Conservation (phyloP, 441 rosid genomes). For the Eutrema salsugineum region DNA sequence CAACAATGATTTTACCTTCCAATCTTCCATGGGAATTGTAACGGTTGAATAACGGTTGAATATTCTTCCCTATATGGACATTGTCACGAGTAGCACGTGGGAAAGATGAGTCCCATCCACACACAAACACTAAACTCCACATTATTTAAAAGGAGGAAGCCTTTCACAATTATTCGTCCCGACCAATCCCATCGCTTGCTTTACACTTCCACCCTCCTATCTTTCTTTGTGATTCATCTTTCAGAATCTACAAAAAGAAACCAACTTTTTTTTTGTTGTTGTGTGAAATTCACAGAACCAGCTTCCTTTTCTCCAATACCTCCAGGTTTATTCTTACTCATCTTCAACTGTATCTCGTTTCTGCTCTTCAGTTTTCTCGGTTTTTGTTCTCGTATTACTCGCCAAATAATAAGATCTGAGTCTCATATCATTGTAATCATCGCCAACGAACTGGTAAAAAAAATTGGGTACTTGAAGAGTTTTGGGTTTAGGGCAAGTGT, state of each 20-base stretch:
- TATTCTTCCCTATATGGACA: background rate
- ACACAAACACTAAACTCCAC: background rate
- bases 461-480: background rate
- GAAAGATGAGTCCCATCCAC: constrained; percentile 6
- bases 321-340: constrained; percentile 12
- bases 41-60: too few species aligned
- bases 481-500: background rate
- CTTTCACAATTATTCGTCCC: background rate
- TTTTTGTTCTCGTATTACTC: background rate
- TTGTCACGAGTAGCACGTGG: constrained; percentile 21
- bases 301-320: background rate
- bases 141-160: background rate
- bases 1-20: background rate
- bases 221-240: background rate
- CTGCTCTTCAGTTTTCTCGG: constrained; percentile 4
- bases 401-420: constrained; percentile 16
- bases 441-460: background rate
- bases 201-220: background rate
- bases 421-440: constrained; percentile 1
- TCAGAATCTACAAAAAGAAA: constrained; percentile 6
- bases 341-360: background rate
- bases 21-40: background rate
- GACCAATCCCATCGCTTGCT: constrained; percentile 25
- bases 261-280: background rate
- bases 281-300: background rate